A percentile compares a stretch with the other conserved stretches of the same genome.
Conservation (phyloP, 2,329 filamentous ascomycete species). For the Arthrobotrys iridis region DNA sequence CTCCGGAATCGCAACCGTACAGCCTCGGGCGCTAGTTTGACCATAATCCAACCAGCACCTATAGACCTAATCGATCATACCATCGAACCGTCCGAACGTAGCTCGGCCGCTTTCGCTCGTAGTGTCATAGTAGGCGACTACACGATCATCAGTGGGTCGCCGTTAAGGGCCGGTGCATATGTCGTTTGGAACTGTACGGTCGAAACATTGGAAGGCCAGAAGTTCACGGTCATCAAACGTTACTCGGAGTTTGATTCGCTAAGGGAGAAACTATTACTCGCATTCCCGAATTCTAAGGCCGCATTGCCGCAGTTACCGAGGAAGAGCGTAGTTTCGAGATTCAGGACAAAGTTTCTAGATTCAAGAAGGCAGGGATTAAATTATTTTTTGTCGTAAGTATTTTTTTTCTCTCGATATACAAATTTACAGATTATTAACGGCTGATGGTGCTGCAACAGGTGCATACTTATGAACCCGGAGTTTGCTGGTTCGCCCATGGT, state of each 20-base stretch:
- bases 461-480: constrained; percentile 89
- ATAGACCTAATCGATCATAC: constrained; percentile 74
- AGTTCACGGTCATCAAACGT: constrained; percentile 71
- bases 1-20: constrained; percentile 48
- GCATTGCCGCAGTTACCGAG: constrained; percentile 91
- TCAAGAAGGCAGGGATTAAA: constrained; percentile 81
- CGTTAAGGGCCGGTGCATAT: constrained; percentile 79
- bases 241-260: constrained; percentile 96
- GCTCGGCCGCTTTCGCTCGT: constrained; percentile 71
- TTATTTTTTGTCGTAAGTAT: constrained; percentile 88
- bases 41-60: constrained; percentile 60
- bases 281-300: constrained; percentile 83
- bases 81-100: constrained; percentile 68
- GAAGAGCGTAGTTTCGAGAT: constrained; percentile 79
- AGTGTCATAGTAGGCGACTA: constrained; percentile 72
- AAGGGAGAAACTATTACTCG: constrained; percentile 75
- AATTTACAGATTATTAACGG: constrained; percentile 4
- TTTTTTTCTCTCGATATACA: not conserved
- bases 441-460: constrained; percentile 66
- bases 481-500: constrained; percentile 90
- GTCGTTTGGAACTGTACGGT: constrained; percentile 93
- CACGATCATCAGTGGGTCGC: constrained; percentile 67
- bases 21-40: constrained; percentile 49
- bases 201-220: constrained; percentile 77
- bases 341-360: constrained; percentile 75